These are phyloP conservation scores for Tetrapisispora namnaoensis DNA, from an alignment of 805 yeast species.

Conservation along the genomic window DNA sequence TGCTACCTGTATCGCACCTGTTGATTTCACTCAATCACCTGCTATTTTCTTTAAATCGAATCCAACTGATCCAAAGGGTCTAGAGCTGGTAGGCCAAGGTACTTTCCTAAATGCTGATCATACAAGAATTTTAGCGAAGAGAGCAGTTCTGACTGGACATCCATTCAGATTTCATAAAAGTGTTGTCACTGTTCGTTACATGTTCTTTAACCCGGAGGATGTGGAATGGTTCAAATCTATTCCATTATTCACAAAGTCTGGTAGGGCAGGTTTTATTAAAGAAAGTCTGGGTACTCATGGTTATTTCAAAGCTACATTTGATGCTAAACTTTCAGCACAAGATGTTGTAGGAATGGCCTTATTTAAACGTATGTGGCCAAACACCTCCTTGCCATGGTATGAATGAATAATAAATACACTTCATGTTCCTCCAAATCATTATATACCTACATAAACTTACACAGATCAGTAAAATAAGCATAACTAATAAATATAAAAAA, in stretches of 20 bases:
- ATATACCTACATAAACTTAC: neutral
- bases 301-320: slow-evolving; percentile 91
- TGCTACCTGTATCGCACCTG: slow-evolving; percentile 86
- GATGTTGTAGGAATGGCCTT: slow-evolving; percentile 91
- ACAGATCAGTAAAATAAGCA: neutral
- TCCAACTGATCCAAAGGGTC: slow-evolving; percentile 34
- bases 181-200: slow-evolving; percentile 86
- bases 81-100: slow-evolving; percentile 81
- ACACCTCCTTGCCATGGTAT: slow-evolving; percentile 30
- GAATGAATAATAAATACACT: neutral
- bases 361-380: slow-evolving; percentile 93
- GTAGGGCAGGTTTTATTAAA: slow-evolving; percentile 89
- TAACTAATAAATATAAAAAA: neutral
- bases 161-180: slow-evolving; percentile 91
- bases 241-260: slow-evolving; percentile 86
- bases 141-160: slow-evolving; percentile 85
- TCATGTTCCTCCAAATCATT: neutral
- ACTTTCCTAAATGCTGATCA: slow-evolving; percentile 81
- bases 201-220: slow-evolving; percentile 92
- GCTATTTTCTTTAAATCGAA: slow-evolving; percentile 67
- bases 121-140: slow-evolving; percentile 74
- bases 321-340: slow-evolving; percentile 80
- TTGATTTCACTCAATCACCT: slow-evolving; percentile 74
- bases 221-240: slow-evolving; percentile 82
- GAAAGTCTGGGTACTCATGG: slow-evolving; percentile 98